Evolutionary conservation across 345 rosid species (phyloP), one percentile per base, ranked within the genome.

Genomic region (Pelargonium nanum): DNA sequence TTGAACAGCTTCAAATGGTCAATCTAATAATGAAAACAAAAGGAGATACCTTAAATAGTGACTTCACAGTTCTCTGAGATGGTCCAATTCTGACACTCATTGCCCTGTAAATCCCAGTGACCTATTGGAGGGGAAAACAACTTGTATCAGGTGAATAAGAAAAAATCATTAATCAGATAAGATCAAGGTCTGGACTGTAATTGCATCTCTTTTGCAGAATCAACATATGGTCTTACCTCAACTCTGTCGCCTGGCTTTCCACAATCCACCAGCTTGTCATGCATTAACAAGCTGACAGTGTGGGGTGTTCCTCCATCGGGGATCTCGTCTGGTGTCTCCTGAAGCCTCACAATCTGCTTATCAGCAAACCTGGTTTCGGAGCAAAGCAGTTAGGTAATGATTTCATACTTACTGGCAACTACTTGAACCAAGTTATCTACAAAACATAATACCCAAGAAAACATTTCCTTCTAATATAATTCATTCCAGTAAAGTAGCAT

Each of bases 261-360:
- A 68, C 84, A 68, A 78, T 93, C 96, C 32, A 87, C 99, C 79
- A 93, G 59, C 77, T 93, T 93, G 77, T 93, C 96, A 74, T 93
- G 97, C 89, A 93, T 77, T 80, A 93, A 78, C 80, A 93, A 80
- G 80, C 96, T 93, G 71, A 93, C 97, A 1, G 95, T 89, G 67
- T 93, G 97, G 22, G 97, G 99, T 51, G 99, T 93, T 75, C 97
- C 97, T 65, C 97, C 96, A 26, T 89, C 95, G 20, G 97, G 97
- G 63, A 93, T 93, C 73, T 93, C 95, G 73, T 93, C 97, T 50
- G 95, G 97, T 1, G 96, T 93, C 77, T 93, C 99, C 78, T 89
- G 99, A 55, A 93, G 99, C 80, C 92, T 83, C 72, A 93, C 94
- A 68, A 93, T 89, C 80, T 93, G 97, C 96, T 87, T 93, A 77